Evolutionary conservation across 768 basidiomycete genomes (phyloP), one percentile per base, ranked within the genome.

Genomic region (Termitomyces titanicus): DNA sequence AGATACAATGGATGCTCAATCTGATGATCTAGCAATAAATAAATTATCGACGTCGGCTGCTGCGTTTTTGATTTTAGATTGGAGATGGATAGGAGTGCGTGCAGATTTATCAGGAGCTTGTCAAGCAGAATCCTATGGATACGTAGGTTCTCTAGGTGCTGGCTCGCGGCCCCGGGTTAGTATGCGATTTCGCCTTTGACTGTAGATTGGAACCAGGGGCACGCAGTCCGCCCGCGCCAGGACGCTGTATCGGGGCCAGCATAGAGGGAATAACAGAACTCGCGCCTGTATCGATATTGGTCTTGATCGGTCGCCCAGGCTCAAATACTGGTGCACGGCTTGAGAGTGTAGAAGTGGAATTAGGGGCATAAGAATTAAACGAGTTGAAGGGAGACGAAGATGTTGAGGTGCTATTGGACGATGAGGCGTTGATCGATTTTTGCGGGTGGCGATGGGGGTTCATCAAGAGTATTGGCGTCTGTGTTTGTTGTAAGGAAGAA

Each of bases 401-500:
- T 31, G 45, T 22, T 9, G 40, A 40, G 40, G 53, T 51, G 52
- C 29, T 24, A 27, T 58, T 50, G 25, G 54, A 47, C 7, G 51
- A 33, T 42, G 61, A 49, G 17, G 57, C 40, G 38, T 59, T 60
- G 24, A 57, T 57, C 10, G 67, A 59, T 39, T 69, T 71, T 22
- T 69, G 69, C 2, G 61, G 59, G 6, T 66, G 64, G 9, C 70
- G 68, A 29, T 61, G 60, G 2, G 68, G 65, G 34, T 68, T 67
- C 25, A 52, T 60, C 18, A 65, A 43, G 17, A 67, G 42, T 18
- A 49, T 60, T 3, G 63, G 64, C 3, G 64, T 64, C 37, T 59
- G 65, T 22, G 61, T 64, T 27, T 66, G 66, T 38, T 65, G 63
- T 0, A 54, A 42, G 20, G 71, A 70, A 15, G 67, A 60, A 20